Percentiles rank a stretch among this genome's conserved stretches.
phyloP scores from a whole-genome alignment of 768 basidiomycete species.

The Ramaria rubella region DNA sequence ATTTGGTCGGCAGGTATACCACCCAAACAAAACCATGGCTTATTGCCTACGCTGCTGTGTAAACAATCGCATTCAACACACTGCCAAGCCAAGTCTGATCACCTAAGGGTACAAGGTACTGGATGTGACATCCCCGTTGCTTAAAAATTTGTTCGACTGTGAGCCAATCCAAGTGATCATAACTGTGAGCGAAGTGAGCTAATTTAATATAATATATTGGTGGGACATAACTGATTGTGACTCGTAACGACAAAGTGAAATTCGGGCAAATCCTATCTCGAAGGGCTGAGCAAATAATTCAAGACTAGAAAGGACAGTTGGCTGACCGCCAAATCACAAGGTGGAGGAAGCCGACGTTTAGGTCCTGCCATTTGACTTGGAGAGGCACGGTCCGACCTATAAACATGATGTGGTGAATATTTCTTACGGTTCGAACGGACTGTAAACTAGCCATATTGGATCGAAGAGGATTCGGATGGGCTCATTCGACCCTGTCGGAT shows the following conservation, averaged over 20 bases:
- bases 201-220: not conserved
- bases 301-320: not conserved
- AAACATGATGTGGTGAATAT: not conserved
- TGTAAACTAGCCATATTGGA: slow-evolving; percentile 33
- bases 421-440: not conserved
- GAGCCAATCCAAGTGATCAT: slow-evolving; percentile 37
- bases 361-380: slow-evolving; percentile 26
- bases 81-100: not conserved
- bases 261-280: slow-evolving; percentile 27
- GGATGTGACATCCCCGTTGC: slow-evolving; percentile 17
- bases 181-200: slow-evolving; percentile 26
- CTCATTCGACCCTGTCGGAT: slow-evolving; percentile 11
- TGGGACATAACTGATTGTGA: slow-evolving; percentile 36
- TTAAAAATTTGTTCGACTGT: slow-evolving; percentile 25
- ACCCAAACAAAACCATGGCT: slow-evolving; percentile 22
- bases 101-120: slow-evolving; percentile 36
- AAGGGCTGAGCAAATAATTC: not conserved
- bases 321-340: slow-evolving; percentile 26
- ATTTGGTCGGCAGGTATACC: slow-evolving; percentile 29
- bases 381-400: slow-evolving; percentile 12
- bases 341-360: slow-evolving; percentile 26
- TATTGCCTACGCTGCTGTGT: slow-evolving; percentile 17
- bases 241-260: slow-evolving; percentile 34
- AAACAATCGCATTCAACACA: not conserved
- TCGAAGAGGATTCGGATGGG: slow-evolving; percentile 34